Evolutionary conservation across 2,329 filamentous ascomycete genomes (phyloP).

Genomic region (Cadophora malorum): DNA sequence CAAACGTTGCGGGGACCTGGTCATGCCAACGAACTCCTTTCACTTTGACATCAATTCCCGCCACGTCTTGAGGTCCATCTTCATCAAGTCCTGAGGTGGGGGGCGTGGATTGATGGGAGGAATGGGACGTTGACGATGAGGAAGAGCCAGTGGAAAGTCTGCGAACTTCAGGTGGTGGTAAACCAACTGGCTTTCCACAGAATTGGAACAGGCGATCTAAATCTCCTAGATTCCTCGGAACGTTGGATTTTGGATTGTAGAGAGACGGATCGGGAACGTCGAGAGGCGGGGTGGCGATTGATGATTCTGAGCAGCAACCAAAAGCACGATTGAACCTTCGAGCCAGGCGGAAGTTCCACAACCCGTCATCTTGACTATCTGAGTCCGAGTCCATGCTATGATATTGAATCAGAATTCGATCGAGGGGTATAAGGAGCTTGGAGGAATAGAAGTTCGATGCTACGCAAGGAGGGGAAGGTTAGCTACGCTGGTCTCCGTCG

Average conservation of each 20-base stretch:
- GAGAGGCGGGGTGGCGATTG: constrained; percentile 4
- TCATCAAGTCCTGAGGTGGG: constrained; percentile 31
- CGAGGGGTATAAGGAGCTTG: not conserved
- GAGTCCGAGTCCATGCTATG: constrained; percentile 25
- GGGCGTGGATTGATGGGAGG: constrained; percentile 27
- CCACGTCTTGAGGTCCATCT: not conserved
- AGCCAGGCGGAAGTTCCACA: constrained; percentile 22
- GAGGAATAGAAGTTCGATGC: constrained; percentile 9
- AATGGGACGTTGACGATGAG: constrained; percentile 25
- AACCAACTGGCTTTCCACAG: constrained; percentile 30
- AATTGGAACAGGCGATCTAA: constrained; percentile 36
- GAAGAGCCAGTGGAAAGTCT: constrained; percentile 24
- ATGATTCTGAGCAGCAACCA: constrained; percentile 7
- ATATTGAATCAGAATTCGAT: not conserved
- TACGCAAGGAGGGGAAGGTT: not conserved
- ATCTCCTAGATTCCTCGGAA: constrained; percentile 34
- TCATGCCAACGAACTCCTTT: constrained; percentile 40
- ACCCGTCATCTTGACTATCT: constrained; percentile 8
- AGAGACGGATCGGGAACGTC: constrained; percentile 20
- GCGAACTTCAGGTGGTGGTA: constrained; percentile 11
- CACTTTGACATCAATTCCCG: constrained; percentile 15
- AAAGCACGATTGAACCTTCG: constrained; percentile 26
- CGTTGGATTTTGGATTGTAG: constrained; percentile 29
- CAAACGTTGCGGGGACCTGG: constrained; percentile 11
- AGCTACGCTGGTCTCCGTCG: not conserved